These are phyloP conservation scores for Holtermanniella nyarrowii DNA, from an alignment of 768 basidiomycete species.

Conservation along the genomic window DNA sequence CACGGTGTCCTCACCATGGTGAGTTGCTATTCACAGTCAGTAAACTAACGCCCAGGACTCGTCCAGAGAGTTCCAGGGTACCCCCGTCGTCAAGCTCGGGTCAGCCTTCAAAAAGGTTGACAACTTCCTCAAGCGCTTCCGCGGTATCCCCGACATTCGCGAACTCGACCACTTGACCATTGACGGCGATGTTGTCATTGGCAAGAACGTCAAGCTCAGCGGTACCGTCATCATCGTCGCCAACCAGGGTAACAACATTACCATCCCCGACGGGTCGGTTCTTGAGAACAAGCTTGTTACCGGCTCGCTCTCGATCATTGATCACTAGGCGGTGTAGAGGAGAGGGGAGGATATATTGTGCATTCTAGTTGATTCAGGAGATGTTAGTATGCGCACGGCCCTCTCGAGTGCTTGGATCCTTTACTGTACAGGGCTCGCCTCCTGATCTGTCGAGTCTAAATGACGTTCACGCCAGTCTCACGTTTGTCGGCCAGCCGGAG, in stretches of 20 bases:
- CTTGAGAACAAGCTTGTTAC: constrained; percentile 52
- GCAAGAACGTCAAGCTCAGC: constrained; percentile 60
- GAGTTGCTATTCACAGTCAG: background rate
- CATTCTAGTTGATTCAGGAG: too few species aligned
- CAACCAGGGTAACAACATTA: constrained; percentile 70
- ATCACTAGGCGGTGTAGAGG: too few species aligned
- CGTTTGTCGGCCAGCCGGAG: too few species aligned
- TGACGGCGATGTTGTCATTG: constrained; percentile 82
- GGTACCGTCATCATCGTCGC: constrained; percentile 85
- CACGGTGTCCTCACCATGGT: constrained; percentile 76
- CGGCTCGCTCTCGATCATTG: constrained; percentile 74
- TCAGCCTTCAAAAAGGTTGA: constrained; percentile 91
- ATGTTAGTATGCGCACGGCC: too few species aligned
- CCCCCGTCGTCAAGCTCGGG: constrained; percentile 93
- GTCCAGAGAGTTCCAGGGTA: constrained; percentile 39
- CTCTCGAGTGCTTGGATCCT: too few species aligned
- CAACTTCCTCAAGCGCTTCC: constrained; percentile 88
- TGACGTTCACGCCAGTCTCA: too few species aligned
- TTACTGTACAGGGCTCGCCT: too few species aligned
- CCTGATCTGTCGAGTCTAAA: too few species aligned
- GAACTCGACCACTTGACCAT: constrained; percentile 93
- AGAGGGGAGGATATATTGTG: too few species aligned
- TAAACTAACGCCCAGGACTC: constrained; percentile 15
- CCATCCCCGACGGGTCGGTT: constrained; percentile 71
- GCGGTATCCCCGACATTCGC: constrained; percentile 78